Percentiles rank a stretch among this genome's conserved stretches.
phyloP scores from a whole-genome alignment of 1,139 yeast species.

The Pichia sp. region DNA sequence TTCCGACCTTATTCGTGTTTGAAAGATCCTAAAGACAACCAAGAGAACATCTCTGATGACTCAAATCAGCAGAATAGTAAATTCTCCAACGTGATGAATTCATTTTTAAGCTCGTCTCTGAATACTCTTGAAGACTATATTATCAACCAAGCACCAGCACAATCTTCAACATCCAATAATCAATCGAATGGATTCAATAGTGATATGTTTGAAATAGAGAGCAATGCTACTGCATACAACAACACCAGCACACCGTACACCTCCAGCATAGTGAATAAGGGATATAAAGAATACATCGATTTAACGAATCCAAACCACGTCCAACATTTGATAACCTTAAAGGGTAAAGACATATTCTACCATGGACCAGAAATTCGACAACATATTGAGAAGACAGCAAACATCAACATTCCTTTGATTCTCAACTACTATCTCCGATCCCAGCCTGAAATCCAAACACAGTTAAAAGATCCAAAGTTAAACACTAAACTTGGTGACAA shows the following conservation, averaged over 20 bases:
- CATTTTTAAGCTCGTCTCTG: slow-evolving; percentile 13
- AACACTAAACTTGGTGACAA: background rate
- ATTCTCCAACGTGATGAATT: slow-evolving; percentile 9
- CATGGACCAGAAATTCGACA: slow-evolving; percentile 7
- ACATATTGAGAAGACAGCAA: slow-evolving; percentile 8
- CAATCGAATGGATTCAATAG: slow-evolving; percentile 3
- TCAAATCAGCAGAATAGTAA: background rate
- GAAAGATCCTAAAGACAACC: background rate
- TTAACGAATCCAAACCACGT: slow-evolving; percentile 10
- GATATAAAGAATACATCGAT: slow-evolving; percentile 12
- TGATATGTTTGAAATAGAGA: slow-evolving; percentile 3
- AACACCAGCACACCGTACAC: slow-evolving; percentile 2
- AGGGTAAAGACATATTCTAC: slow-evolving; percentile 1
- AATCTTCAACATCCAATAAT: background rate
- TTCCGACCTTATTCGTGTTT: slow-evolving; percentile 10
- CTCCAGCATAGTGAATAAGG: background rate
- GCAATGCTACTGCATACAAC: background rate
- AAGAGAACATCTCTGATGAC: too few relatives aligned
- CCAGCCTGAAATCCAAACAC: slow-evolving; percentile 10
- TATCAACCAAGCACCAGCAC: slow-evolving; percentile 12
- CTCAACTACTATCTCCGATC: slow-evolving; percentile 15
- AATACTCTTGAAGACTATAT: slow-evolving; percentile 14
- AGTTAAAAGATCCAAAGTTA: background rate
- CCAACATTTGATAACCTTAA: background rate
- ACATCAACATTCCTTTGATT: slow-evolving; percentile 6